Evolutionary conservation across 2,329 filamentous ascomycete species (phyloP).

Genomic region (Aspergillus pseudoglaucus): DNA sequence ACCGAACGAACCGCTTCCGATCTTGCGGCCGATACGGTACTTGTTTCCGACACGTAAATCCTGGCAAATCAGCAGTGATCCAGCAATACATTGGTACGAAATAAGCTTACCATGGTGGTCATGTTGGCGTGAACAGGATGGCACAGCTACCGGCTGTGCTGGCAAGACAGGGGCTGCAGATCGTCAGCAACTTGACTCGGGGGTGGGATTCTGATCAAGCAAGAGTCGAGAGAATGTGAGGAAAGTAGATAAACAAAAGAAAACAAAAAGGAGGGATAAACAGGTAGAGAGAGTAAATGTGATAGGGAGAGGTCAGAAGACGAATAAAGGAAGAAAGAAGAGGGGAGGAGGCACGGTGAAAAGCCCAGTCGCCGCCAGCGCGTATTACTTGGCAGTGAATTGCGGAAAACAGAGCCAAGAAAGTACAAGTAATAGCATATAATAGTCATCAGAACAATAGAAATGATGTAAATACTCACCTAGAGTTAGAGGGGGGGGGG

Average conservation of each 20-base stretch:
- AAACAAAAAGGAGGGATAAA: neutral
- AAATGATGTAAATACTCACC: too few species aligned
- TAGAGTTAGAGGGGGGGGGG: too few species aligned
- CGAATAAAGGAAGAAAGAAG: neutral
- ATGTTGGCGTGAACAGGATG: conserved; percentile 20
- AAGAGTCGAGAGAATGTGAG: neutral
- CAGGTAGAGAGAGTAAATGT: too few species aligned
- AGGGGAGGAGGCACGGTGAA: neutral
- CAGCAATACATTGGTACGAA: neutral
- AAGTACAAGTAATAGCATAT: neutral
- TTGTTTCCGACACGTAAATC: conserved; percentile 99
- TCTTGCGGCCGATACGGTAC: conserved; percentile 99
- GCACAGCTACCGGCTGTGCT: conserved; percentile 27
- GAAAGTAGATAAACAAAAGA: neutral
- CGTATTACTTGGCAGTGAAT: conserved; percentile 10
- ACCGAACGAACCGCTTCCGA: conserved; percentile 94
- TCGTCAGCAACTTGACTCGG: conserved; percentile 6
- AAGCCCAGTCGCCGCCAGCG: conserved; percentile 11
- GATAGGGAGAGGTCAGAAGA: neutral
- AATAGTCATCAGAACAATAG: neutral
- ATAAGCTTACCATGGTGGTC: conserved; percentile 33
- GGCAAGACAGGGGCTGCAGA: conserved; percentile 7
- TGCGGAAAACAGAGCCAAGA: neutral
- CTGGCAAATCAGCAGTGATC: conserved; percentile 45
- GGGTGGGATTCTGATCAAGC: neutral